Percentiles rank a stretch among this genome's conserved stretches.
These are phyloP conservation scores for Aphanomyces astaci DNA, from an alignment of 352 stramenopile genomes.

Conservation along the genomic window DNA sequence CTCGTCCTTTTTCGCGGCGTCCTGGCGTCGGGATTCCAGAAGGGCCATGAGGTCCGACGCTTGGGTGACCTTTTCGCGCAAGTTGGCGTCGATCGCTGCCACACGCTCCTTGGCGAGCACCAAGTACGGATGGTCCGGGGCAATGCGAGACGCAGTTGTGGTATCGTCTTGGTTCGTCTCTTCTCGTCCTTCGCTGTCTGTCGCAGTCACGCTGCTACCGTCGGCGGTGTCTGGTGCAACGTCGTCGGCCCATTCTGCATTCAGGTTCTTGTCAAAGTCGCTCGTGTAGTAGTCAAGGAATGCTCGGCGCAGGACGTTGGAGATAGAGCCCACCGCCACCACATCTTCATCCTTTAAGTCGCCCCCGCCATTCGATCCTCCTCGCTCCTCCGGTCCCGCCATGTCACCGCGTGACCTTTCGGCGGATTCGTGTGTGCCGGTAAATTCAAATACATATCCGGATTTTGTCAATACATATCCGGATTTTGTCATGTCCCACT, in stretches of 20 bases:
- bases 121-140: conserved; percentile 13
- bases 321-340: conserved; percentile 59
- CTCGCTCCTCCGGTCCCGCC: neutral
- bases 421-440: too few species aligned
- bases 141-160: neutral
- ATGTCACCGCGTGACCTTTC: neutral
- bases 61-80: conserved; percentile 31
- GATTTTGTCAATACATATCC: too few species aligned
- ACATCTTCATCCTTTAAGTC: conserved; percentile 38
- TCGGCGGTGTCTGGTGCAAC: too few species aligned
- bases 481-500: too few species aligned
- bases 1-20: conserved; percentile 39
- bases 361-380: neutral
- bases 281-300: conserved; percentile 51
- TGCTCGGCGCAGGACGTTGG: conserved; percentile 63
- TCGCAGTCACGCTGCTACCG: too few species aligned
- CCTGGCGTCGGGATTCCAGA: conserved; percentile 38
- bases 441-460: too few species aligned
- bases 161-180: neutral
- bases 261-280: conserved; percentile 14
- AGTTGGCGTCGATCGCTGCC: conserved; percentile 19
- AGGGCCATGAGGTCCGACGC: conserved; percentile 38
- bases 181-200: neutral
- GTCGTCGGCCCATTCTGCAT: conserved; percentile 6
- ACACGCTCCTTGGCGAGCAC: conserved; percentile 8